Conservation (phyloP, 768 basidiomycete species). For the Lactifluus subvellereus region DNA sequence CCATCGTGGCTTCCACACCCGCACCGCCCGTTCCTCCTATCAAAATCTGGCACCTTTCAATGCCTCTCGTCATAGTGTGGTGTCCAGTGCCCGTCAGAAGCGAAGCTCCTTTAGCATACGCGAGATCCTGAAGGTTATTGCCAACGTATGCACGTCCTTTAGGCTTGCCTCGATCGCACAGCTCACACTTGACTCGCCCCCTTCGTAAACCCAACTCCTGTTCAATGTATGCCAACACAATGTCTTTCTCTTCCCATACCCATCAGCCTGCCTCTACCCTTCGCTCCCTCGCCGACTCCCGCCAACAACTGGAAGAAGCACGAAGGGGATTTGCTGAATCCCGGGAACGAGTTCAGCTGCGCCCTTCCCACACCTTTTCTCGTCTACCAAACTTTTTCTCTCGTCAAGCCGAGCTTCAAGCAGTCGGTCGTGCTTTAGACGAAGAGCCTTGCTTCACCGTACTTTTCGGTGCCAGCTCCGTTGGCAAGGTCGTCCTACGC, state of each 20-base stretch:
- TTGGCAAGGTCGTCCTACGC: conserved; percentile 55
- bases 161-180: conserved; percentile 3
- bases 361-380: conserved; percentile 72
- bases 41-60: conserved; percentile 6
- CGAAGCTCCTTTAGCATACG: conserved; percentile 76
- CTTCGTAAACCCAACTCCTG: conserved; percentile 15
- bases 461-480: conserved; percentile 73
- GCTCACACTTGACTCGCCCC: conserved; percentile 21
- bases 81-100: conserved; percentile 50
- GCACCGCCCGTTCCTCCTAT: conserved; percentile 14
- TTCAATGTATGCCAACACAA: conserved; percentile 7
- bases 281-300: conserved; percentile 74
- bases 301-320: conserved; percentile 69
- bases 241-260: conserved; percentile 22
- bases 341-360: conserved; percentile 57
- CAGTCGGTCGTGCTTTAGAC: conserved; percentile 59
- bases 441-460: conserved; percentile 76
- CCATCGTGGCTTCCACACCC: conserved; percentile 23
- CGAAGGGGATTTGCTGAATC: conserved; percentile 67
- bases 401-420: conserved; percentile 58
- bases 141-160: conserved; percentile 49
- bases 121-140: conserved; percentile 67
- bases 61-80: conserved; percentile 16
- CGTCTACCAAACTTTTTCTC: conserved; percentile 69
- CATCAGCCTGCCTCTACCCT: conserved; percentile 71